phyloP scores from a whole-genome alignment of 1,284 basidiomycete genomes.

The Xanthoconium separans region DNA sequence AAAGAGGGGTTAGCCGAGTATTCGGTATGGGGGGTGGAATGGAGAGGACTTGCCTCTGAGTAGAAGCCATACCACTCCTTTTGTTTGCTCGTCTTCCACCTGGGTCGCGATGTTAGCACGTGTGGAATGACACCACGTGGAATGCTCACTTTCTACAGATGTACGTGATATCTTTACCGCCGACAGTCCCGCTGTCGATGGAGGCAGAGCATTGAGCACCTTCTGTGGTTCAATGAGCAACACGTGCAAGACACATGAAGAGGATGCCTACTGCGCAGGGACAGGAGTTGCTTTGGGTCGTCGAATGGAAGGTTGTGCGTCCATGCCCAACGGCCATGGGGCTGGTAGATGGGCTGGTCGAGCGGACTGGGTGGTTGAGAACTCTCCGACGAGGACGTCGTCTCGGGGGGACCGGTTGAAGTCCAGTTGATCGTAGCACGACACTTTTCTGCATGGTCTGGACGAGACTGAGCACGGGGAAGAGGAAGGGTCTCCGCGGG shows the following conservation, averaged over 20 bases:
- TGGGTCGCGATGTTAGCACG: constrained; percentile 23
- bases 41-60: constrained; percentile 36
- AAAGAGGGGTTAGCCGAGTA: background rate
- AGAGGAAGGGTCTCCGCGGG: constrained; percentile 1
- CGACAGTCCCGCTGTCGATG: constrained; percentile 39
- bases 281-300: constrained; percentile 28
- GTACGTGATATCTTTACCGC: constrained; percentile 40
- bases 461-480: constrained; percentile 16
- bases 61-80: constrained; percentile 42
- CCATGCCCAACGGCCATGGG: constrained; percentile 42
- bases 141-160: constrained; percentile 46
- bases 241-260: background rate
- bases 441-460: constrained; percentile 25
- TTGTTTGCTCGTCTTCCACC: constrained; percentile 38
- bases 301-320: constrained; percentile 34
- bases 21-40: background rate
- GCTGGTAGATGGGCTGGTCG: constrained; percentile 32
- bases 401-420: background rate
- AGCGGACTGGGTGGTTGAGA: constrained; percentile 6
- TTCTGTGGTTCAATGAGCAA: constrained; percentile 29
- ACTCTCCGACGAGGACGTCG: background rate
- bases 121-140: background rate
- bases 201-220: constrained; percentile 41
- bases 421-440: constrained; percentile 31
- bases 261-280: constrained; percentile 26